phyloP scores from a whole-genome alignment of 2,329 filamentous ascomycete species.

The Aureobasidium namibiae region DNA sequence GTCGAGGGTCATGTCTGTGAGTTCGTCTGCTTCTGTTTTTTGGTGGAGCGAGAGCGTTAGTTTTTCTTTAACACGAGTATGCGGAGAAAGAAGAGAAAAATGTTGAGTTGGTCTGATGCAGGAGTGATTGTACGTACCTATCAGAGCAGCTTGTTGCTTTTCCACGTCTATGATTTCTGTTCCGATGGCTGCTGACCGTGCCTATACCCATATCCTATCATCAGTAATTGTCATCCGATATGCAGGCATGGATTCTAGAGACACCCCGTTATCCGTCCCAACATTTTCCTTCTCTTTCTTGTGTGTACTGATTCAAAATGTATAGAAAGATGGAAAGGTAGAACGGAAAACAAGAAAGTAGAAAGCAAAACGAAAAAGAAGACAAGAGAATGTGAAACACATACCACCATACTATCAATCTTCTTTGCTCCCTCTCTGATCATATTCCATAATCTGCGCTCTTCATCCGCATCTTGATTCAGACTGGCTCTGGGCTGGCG shows the following conservation, averaged over 20 bases:
- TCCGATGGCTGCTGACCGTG: constrained; percentile 25
- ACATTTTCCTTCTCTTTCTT: background rate
- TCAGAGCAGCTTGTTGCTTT: constrained; percentile 25
- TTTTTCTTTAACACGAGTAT: background rate
- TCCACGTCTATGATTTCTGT: constrained; percentile 30
- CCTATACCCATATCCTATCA: background rate
- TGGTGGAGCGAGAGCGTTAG: constrained; percentile 20
- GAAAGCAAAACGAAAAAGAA: no score
- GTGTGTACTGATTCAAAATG: background rate
- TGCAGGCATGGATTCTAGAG: background rate
- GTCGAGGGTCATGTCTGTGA: constrained; percentile 31
- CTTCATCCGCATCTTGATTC: constrained; percentile 43
- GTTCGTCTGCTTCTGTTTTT: constrained; percentile 20
- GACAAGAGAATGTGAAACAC: constrained; percentile 16
- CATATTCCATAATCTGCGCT: constrained; percentile 41
- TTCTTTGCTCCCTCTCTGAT: constrained; percentile 38
- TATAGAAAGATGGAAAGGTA: background rate
- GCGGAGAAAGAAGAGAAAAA: no score
- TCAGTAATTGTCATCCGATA: background rate
- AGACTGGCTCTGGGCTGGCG: constrained; percentile 34
- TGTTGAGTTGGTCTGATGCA: no score
- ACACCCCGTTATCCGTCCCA: background rate
- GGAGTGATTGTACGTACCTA: constrained; percentile 16
- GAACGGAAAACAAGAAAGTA: background rate
- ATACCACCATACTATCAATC: constrained; percentile 40